Conservation (phyloP, 1,139 yeast species). For the Suhomyces terraborum region DNA sequence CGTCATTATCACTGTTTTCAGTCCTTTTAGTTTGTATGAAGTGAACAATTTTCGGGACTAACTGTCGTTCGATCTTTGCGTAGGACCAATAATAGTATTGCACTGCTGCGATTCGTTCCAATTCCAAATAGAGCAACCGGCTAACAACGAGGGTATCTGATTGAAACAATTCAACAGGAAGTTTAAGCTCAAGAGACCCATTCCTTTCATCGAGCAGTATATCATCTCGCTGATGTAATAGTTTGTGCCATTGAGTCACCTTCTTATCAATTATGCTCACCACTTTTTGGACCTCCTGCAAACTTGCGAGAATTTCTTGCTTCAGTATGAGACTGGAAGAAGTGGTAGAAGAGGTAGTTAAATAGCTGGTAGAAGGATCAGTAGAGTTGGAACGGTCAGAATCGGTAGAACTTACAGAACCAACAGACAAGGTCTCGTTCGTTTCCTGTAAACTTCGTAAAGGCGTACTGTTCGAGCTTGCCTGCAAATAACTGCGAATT, state of each 20-base stretch:
- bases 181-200: slow-evolving; percentile 11
- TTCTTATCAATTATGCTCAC: slow-evolving; percentile 4
- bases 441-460: no score
- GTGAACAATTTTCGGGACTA: slow-evolving; percentile 29
- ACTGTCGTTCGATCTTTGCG: slow-evolving; percentile 41
- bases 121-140: slow-evolving; percentile 34
- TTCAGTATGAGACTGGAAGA: background rate
- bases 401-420: no score
- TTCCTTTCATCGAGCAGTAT: slow-evolving; percentile 9
- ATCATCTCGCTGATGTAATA: background rate
- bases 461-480: no score
- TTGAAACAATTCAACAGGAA: slow-evolving; percentile 11
- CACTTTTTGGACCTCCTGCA: slow-evolving; percentile 2
- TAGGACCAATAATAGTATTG: slow-evolving; percentile 49
- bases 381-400: no score
- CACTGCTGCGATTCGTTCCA: slow-evolving; percentile 42
- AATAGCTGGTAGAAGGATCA: no score
- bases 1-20: no score
- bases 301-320: slow-evolving; percentile 1
- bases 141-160: slow-evolving; percentile 27
- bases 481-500: slow-evolving; percentile 33
- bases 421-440: no score
- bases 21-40: background rate
- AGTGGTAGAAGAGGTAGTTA: no score
- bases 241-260: background rate